A percentile compares a stretch with the other conserved stretches of the same genome.
These are phyloP conservation scores for Fusarium pseudonygamai DNA, from an alignment of 2,329 filamentous ascomycete genomes.

Conservation along the genomic window DNA sequence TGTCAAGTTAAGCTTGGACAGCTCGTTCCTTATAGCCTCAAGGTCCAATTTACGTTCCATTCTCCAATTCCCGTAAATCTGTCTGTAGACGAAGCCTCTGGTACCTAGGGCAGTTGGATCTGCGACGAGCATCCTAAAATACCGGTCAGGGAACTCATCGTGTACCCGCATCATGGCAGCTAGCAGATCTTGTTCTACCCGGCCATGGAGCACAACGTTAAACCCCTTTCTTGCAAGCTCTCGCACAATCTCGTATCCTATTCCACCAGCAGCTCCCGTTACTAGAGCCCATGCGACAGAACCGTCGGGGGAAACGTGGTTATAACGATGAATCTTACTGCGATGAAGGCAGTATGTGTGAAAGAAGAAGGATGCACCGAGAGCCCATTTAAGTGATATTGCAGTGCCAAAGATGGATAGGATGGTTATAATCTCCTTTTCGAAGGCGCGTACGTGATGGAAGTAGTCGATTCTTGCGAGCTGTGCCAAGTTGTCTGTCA, in stretches of 20 bases:
- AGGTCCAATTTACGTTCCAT: background rate
- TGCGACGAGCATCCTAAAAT: background rate
- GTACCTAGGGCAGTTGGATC: background rate
- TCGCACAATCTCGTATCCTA: background rate
- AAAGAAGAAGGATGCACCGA: background rate
- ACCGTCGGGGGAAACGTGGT: background rate
- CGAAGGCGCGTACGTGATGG: background rate
- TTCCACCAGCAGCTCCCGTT: background rate
- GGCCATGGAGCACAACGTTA: background rate
- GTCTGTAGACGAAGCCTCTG: background rate
- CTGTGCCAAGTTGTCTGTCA: background rate
- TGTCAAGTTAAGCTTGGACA: background rate
- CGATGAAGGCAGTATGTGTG: background rate
- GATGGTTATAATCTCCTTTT: too few species aligned
- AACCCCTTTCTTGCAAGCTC: background rate
- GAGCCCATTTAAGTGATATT: background rate
- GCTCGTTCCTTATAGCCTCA: background rate
- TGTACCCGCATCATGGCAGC: background rate
- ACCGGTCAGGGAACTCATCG: background rate
- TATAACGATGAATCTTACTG: background rate
- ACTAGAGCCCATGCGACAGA: background rate
- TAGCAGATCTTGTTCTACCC: background rate
- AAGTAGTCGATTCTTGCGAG: background rate
- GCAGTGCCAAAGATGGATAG: background rate
- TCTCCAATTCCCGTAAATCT: background rate